Evolutionary conservation across 768 basidiomycete species (phyloP), one percentile per base, ranked within the genome.

Genomic region (Lentinula sp.): DNA sequence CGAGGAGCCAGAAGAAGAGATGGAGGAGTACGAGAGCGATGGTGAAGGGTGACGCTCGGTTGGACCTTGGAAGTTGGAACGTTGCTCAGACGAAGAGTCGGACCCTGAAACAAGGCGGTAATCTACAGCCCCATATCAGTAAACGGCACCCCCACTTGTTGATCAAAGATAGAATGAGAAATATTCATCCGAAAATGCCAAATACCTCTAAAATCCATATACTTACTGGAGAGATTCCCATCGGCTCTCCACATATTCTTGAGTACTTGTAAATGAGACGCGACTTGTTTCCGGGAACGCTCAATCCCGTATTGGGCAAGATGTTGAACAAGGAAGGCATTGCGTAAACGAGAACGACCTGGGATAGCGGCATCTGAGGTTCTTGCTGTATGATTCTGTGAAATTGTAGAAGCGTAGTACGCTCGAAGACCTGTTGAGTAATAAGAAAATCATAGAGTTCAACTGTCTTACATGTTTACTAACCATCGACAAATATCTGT

Each of bases 241-340:
- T 62, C 88, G 84, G 89, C 90, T 71, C 91, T 91, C 90, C 89
- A 91, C 90, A 92, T 92, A 69, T 92, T 92, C 55, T 90, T 78
- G 59, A 91, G 71, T 60, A 91, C 90, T 28, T 93, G 91, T 57
- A 93, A 89, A 67, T 93, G 91, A 71, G 87, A 90, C n/a, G 91
- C 91, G 64, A 93, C 91, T 72, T 93, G 91, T 72, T 93, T 92
- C 79, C 92, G 92, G 49, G 88, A 81, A 45, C 91, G 85, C 32
- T 80, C 79, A 69, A 93, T 82, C 59, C 86, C 87, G 41, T 79
- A 76, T 64, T 84, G 85, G 59, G 85, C 79, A 62, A 93, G 83
- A 67, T 89, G 87, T 64, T 91, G 89, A 69, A 92, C 90, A 63
- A 93, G 83, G 70, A 87, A 93, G 74, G 91, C 90, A 74, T 92